Conservation (phyloP, 2,329 filamentous ascomycete genomes). For the Cladophialophora psammophila region DNA sequence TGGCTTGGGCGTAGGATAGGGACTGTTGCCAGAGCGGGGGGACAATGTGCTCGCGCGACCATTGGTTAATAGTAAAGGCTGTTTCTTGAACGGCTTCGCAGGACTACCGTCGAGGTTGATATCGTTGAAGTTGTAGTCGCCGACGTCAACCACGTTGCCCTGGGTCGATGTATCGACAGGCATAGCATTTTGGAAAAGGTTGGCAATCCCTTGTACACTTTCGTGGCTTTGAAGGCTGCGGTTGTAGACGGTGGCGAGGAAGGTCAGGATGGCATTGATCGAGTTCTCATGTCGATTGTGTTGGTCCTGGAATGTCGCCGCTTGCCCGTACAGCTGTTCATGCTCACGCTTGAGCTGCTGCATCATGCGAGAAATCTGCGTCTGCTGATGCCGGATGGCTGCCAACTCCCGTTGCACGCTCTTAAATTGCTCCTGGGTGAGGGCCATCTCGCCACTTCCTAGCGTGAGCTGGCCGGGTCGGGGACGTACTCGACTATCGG, state of each 20-base stretch:
- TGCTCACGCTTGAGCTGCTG: slow-evolving; percentile 83
- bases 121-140: slow-evolving; percentile 57
- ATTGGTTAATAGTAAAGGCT: slow-evolving; percentile 56
- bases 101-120: slow-evolving; percentile 43
- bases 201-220: slow-evolving; percentile 68
- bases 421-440: slow-evolving; percentile 75
- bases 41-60: slow-evolving; percentile 50
- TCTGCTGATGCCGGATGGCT: slow-evolving; percentile 84
- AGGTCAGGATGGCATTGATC: slow-evolving; percentile 97
- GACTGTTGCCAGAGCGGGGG: slow-evolving; percentile 43
- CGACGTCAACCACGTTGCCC: slow-evolving; percentile 68
- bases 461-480: slow-evolving; percentile 53
- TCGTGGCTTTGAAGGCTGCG: slow-evolving; percentile 88
- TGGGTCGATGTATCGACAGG: slow-evolving; percentile 63
- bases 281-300: slow-evolving; percentile 98
- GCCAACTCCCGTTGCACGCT: slow-evolving; percentile 80
- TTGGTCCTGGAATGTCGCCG: slow-evolving; percentile 84
- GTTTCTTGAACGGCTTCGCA: slow-evolving; percentile 55
- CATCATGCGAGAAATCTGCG: slow-evolving; percentile 83
- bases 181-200: slow-evolving; percentile 77
- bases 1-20: slow-evolving; percentile 30
- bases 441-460: slow-evolving; percentile 46
- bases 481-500: slow-evolving; percentile 45
- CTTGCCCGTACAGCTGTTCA: slow-evolving; percentile 85
- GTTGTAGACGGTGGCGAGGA: slow-evolving; percentile 95